phyloP scores from a whole-genome alignment of 2,329 filamentous ascomycete species.

The Cercospora sp. region DNA sequence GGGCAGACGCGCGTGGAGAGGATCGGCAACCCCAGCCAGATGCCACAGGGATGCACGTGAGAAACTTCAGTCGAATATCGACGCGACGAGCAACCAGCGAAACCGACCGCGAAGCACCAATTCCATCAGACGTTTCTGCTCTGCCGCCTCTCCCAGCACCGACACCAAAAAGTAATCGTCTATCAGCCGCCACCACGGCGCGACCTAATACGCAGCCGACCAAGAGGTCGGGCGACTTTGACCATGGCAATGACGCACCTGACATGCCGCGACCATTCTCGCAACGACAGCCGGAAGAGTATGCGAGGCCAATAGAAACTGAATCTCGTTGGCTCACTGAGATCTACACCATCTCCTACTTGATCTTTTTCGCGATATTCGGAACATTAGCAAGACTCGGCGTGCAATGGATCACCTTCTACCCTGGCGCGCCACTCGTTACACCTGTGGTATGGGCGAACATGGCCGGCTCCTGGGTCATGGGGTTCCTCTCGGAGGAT shows the following conservation, averaged over 20 bases:
- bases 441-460: conserved; percentile 86
- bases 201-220: conserved; percentile 13
- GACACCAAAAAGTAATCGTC: conserved; percentile 21
- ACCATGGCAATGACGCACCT: conserved; percentile 6
- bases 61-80: conserved; percentile 26
- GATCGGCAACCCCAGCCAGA: conserved; percentile 9
- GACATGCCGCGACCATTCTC: conserved; percentile 17
- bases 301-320: background rate
- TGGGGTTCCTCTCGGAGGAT: conserved; percentile 85
- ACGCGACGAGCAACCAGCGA: conserved; percentile 20
- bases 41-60: conserved; percentile 15
- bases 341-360: conserved; percentile 70
- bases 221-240: conserved; percentile 11
- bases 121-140: conserved; percentile 18
- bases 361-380: conserved; percentile 80
- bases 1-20: conserved; percentile 22
- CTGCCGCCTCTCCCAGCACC: conserved; percentile 22
- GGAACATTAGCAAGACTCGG: conserved; percentile 83
- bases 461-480: conserved; percentile 73
- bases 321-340: conserved; percentile 41
- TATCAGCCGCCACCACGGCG: conserved; percentile 23
- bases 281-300: conserved; percentile 22
- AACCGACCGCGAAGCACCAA: conserved; percentile 11
- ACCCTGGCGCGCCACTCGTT: conserved; percentile 71
- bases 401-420: conserved; percentile 74